These are phyloP conservation scores for Ceratonia siliqua DNA, from an alignment of 306 rosid genomes.

Conservation along the genomic window DNA sequence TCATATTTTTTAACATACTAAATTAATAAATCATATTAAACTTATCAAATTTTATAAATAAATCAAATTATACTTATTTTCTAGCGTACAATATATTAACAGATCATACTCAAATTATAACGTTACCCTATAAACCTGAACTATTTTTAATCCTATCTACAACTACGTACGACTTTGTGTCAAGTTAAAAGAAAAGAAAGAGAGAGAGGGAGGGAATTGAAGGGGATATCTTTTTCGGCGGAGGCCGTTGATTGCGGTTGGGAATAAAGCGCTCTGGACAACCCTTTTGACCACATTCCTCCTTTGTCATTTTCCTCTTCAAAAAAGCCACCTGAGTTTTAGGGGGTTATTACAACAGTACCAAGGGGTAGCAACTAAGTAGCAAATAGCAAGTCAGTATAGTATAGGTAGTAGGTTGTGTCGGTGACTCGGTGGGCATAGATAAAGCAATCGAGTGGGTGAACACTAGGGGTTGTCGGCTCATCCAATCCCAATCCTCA, in stretches of 20 bases:
- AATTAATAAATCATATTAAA: too few relatives aligned
- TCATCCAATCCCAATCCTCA: conserved; percentile 43
- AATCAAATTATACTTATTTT: too few relatives aligned
- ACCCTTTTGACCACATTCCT: conserved; percentile 57
- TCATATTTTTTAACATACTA: too few relatives aligned
- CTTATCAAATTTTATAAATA: too few relatives aligned
- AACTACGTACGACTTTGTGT: too few relatives aligned
- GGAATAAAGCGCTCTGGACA: conserved; percentile 70
- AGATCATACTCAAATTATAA: too few relatives aligned
- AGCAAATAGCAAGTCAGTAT: too few relatives aligned
- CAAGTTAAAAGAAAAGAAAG: neutral
- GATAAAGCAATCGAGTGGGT: conserved; percentile 31
- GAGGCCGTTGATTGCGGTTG: conserved; percentile 99
- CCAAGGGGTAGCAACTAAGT: neutral
- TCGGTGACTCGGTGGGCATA: conserved; percentile 72
- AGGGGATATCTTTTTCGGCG: conserved; percentile 48
- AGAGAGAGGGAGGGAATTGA: neutral
- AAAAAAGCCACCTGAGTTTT: neutral
- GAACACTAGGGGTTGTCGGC: conserved; percentile 58
- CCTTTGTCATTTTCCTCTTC: conserved; percentile 36
- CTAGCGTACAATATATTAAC: too few relatives aligned
- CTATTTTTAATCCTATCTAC: too few relatives aligned
- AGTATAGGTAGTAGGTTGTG: conserved; percentile 14
- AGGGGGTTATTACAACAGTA: neutral
- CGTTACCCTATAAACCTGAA: too few relatives aligned